Conservation (phyloP, 805 yeast genomes). For the Kodamaea nitidulidarum region DNA sequence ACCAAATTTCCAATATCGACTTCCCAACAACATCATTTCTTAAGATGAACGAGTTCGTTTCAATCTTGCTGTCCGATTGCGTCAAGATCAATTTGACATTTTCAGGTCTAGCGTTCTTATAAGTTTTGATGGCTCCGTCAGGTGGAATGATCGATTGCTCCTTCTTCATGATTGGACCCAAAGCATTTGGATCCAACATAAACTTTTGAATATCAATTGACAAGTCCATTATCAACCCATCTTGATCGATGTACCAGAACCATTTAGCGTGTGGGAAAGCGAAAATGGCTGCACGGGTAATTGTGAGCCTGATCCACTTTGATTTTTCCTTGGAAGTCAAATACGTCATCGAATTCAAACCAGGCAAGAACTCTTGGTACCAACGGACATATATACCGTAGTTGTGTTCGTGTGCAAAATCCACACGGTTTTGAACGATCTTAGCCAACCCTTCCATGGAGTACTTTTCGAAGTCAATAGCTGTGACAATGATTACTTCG, state of each 20-base stretch:
- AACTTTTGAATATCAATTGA: conserved; percentile 57
- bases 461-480: conserved; percentile 68
- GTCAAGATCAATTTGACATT: conserved; percentile 61
- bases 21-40: conserved; percentile 61
- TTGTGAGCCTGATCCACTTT: conserved; percentile 61
- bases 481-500: conserved; percentile 71
- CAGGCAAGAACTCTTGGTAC: conserved; percentile 76
- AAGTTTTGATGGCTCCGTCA: conserved; percentile 64
- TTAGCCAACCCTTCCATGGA: conserved; percentile 56
- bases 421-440: conserved; percentile 80
- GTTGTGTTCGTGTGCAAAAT: conserved; percentile 76
- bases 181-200: conserved; percentile 54
- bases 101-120: conserved; percentile 51
- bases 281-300: conserved; percentile 83
- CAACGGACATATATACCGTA: conserved; percentile 85
- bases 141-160: conserved; percentile 75
- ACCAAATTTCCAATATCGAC: conserved; percentile 75
- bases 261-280: conserved; percentile 90
- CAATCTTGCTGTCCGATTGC: conserved; percentile 62
- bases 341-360: conserved; percentile 42
- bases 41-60: conserved; percentile 68
- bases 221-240: conserved; percentile 71
- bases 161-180: conserved; percentile 60
- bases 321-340: conserved; percentile 40
- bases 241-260: conserved; percentile 83